Percentiles rank a stretch among this genome's conserved stretches.
Evolutionary conservation across 2,329 filamentous ascomycete species (phyloP).

Genomic region (Fusarium sp.): DNA sequence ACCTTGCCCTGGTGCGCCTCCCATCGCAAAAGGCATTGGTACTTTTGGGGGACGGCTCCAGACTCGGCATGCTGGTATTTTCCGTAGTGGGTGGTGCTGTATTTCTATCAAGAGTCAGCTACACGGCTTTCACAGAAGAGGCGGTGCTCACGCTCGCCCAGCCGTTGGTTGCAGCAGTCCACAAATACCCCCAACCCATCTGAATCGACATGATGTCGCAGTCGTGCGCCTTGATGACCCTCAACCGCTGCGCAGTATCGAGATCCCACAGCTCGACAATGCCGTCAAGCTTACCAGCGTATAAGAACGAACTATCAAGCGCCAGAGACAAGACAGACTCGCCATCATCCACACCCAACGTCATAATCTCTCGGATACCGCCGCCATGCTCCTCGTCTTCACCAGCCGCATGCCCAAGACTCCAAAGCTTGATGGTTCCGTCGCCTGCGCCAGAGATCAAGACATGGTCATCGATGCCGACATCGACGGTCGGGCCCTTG

Average conservation of each 20-base stretch:
- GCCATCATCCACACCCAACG: constrained; percentile 67
- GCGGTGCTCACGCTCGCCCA: constrained; percentile 74
- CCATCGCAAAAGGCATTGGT: constrained; percentile 81
- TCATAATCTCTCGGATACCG: constrained; percentile 75
- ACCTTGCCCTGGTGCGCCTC: constrained; percentile 88
- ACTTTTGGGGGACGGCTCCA: constrained; percentile 76
- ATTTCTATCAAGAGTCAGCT: constrained; percentile 60
- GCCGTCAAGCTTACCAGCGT: constrained; percentile 86
- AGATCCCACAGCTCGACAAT: constrained; percentile 97
- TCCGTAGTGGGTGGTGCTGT: constrained; percentile 71
- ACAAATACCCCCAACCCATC: constrained; percentile 84
- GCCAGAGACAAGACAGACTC: constrained; percentile 79
- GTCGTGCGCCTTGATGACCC: constrained; percentile 82
- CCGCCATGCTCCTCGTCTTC: constrained; percentile 59
- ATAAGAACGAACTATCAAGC: constrained; percentile 90
- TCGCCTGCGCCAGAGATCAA: constrained; percentile 92
- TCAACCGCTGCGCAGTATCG: constrained; percentile 88
- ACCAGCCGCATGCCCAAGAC: constrained; percentile 56
- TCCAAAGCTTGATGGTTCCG: constrained; percentile 95
- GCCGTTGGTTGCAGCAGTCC: constrained; percentile 91
- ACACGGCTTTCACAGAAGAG: rapidly evolving
- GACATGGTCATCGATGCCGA: constrained; percentile 79
- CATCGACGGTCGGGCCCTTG: constrained; percentile 70
- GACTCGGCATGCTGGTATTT: constrained; percentile 59
- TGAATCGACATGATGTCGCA: constrained; percentile 88